A percentile compares a stretch with the other conserved stretches of the same genome.
phyloP scores from a whole-genome alignment of 2,329 filamentous ascomycete genomes.

The Neoscytalidium dimidiatum region DNA sequence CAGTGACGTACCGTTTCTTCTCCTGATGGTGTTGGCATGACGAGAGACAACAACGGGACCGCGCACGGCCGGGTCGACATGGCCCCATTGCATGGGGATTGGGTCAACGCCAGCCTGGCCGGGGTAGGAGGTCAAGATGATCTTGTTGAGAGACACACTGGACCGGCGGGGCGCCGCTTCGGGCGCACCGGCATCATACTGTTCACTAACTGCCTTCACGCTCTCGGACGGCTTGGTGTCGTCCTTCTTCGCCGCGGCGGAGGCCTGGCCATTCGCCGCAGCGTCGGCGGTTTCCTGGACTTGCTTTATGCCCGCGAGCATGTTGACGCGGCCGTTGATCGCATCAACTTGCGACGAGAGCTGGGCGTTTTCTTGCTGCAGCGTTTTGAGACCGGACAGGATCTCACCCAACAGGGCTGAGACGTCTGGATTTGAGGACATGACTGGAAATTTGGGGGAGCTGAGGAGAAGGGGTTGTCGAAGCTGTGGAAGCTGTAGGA shows the following conservation, averaged over 20 bases:
- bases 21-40: conserved; percentile 71
- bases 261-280: conserved; percentile 33
- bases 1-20: conserved; percentile 68
- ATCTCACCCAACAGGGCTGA: conserved; percentile 54
- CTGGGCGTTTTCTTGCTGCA: conserved; percentile 58
- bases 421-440: conserved; percentile 21
- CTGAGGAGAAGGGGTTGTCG: background rate
- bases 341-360: conserved; percentile 60
- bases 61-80: conserved; percentile 70
- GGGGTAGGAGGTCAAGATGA: conserved; percentile 81
- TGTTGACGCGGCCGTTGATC: conserved; percentile 64
- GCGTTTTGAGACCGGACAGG: conserved; percentile 54
- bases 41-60: conserved; percentile 89
- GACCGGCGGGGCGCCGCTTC: conserved; percentile 38
- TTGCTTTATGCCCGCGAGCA: conserved; percentile 60
- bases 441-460: background rate
- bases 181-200: conserved; percentile 37
- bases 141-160: conserved; percentile 54
- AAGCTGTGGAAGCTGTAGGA: background rate
- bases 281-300: conserved; percentile 57
- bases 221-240: conserved; percentile 32
- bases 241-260: conserved; percentile 32
- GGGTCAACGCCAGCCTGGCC: conserved; percentile 93
- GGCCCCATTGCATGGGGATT: conserved; percentile 85
- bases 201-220: conserved; percentile 41